A percentile compares a stretch with the other conserved stretches of the same genome.
Evolutionary conservation across 768 basidiomycete species (phyloP).

Genomic region (Lactarius sp.): DNA sequence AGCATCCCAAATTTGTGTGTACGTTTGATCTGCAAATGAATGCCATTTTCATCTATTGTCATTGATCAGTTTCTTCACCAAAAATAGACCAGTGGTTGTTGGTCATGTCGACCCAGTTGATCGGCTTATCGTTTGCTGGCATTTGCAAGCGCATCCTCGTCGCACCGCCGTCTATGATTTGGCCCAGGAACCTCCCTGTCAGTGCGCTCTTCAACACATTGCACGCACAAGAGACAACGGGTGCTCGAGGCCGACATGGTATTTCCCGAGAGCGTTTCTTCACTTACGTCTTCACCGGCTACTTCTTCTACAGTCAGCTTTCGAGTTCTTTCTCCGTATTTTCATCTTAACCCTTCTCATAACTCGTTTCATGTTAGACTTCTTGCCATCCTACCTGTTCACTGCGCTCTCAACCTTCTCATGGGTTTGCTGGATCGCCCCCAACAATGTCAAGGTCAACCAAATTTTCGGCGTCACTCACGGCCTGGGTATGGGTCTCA

Average conservation of each 20-base stretch:
- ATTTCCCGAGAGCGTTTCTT: conserved; percentile 53
- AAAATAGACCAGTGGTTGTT: conserved; percentile 35
- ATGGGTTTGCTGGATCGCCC: conserved; percentile 67
- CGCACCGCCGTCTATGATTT: conserved; percentile 42
- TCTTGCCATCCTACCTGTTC: conserved; percentile 18
- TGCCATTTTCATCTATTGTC: background rate
- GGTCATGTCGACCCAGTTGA: conserved; percentile 40
- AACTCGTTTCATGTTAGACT: background rate
- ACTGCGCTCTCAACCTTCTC: conserved; percentile 34
- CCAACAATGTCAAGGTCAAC: conserved; percentile 63
- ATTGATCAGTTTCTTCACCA: background rate
- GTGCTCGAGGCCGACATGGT: conserved; percentile 41
- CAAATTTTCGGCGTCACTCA: conserved; percentile 64
- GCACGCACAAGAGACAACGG: conserved; percentile 37
- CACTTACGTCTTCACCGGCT: conserved; percentile 38
- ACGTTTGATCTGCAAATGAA: background rate
- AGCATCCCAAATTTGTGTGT: conserved; percentile 35
- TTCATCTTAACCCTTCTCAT: conserved; percentile 38
- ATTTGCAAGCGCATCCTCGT: conserved; percentile 43
- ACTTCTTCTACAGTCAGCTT: conserved; percentile 44
- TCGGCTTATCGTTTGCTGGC: conserved; percentile 42
- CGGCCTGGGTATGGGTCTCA: conserved; percentile 47
- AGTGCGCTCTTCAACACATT: conserved; percentile 45
- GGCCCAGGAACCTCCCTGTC: conserved; percentile 41
- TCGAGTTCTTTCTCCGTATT: conserved; percentile 44